Evolutionary conservation across 1,284 basidiomycete species (phyloP), one percentile per base, ranked within the genome.

Genomic region (Melampsora allii-populina): DNA sequence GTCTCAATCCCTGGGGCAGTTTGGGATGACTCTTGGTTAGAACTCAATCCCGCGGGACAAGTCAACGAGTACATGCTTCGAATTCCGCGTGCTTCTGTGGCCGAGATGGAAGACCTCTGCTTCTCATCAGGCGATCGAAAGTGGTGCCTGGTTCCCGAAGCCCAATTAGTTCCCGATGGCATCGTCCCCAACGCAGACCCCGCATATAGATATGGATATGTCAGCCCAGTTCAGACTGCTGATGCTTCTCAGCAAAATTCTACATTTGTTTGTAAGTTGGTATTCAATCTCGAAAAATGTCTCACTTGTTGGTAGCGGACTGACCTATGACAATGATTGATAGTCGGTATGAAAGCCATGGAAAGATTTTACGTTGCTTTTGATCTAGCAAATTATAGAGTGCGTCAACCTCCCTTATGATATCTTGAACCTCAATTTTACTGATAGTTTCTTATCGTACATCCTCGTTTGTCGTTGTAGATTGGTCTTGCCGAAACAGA

Each of bases 341-440:
- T 33, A 75, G 72, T 75, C 33, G 72, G 72, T 9, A 75, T 75
- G 72, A 75, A 75, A 45, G 72, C 65, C 10, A 75, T 75, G 72
- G 72, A 75, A 63, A 63, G 72, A 29, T 75, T 75, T 46, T 75
- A 75, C 29, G 65, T 67, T 19, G 72, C 72, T 9, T 67, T 75
- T 19, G 72, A 75, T 67, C 61, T 75, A 45, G 64, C 64, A 21
- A 67, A 63, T 27, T 75, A 75, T 36, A 63, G 46, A 65, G 72
- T 75, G 21, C 59, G 72, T 67, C n/a, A 14, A 10, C 21, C 31
- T 50, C n/a, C 33, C 50, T 21, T 27, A 56, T 56, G 3, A 5
- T n/a, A n/a, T 2, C 9, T 12, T 59, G 12, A 61, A 27, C 9
- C 2, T 63, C 21, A 29, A 66, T 63, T 5, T 27, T 14, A 36